Evolutionary conservation across 805 yeast species (phyloP).

Genomic region (Torulaspora maleeae): DNA sequence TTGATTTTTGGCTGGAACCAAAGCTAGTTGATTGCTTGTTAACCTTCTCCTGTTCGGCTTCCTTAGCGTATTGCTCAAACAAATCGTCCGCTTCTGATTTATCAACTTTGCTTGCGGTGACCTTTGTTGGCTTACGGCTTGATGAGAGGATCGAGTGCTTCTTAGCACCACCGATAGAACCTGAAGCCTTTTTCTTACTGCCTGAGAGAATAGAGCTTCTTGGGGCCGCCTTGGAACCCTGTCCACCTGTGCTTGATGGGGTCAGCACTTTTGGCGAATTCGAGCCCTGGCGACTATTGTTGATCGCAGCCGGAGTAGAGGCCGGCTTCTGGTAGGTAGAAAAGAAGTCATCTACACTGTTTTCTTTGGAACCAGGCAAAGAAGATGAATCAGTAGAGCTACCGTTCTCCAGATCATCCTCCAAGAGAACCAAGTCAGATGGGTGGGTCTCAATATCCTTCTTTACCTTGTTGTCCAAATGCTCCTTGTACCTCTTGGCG

Average conservation of each 20-base stretch:
- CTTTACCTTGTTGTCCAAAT: slow-evolving; percentile 61
- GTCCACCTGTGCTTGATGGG: slow-evolving; percentile 22
- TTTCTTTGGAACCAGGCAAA: slow-evolving; percentile 34
- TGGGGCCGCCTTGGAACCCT: slow-evolving; percentile 13
- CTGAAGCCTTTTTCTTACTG: slow-evolving; percentile 26
- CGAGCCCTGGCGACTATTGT: slow-evolving; percentile 20
- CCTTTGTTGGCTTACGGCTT: slow-evolving; percentile 51
- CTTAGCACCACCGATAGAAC: slow-evolving; percentile 29
- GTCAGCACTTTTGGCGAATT: slow-evolving; percentile 16
- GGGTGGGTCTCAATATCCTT: slow-evolving; percentile 70
- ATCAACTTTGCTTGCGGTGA: slow-evolving; percentile 54
- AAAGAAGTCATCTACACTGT: slow-evolving; percentile 78
- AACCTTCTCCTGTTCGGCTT: slow-evolving; percentile 79
- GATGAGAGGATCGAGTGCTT: slow-evolving; percentile 48
- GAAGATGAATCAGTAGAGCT: slow-evolving; percentile 30
- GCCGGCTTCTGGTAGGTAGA: slow-evolving; percentile 86
- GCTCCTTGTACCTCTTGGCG: slow-evolving; percentile 78
- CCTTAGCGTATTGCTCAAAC: slow-evolving; percentile 64
- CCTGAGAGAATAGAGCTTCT: slow-evolving; percentile 27
- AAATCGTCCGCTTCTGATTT: slow-evolving; percentile 46
- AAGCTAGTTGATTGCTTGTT: slow-evolving; percentile 37
- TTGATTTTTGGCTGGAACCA: slow-evolving; percentile 19
- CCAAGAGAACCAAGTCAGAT: slow-evolving; percentile 55
- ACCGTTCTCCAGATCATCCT: slow-evolving; percentile 24
- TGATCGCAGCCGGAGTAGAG: slow-evolving; percentile 28